Base-by-base conservation (phyloP, 2,329 filamentous ascomycete genomes). In the Tolypocladium guangdongense region DNA sequence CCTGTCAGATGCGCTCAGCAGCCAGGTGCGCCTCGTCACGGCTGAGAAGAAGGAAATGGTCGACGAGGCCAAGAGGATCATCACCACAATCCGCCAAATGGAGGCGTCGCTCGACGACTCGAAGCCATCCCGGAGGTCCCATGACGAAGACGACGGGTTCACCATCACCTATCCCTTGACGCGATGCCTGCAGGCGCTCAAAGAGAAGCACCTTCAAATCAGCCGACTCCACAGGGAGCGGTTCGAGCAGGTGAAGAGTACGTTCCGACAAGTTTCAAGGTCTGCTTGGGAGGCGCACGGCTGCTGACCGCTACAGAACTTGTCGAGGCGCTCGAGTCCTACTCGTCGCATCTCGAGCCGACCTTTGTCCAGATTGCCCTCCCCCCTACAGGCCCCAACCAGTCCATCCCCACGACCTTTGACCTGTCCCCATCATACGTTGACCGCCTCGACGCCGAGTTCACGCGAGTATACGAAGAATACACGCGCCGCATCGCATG, bases 221-320 rank as follows among this genome's bases (percentile, higher is more conserved):
- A 83, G 82, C 71, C 88, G 87, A 66, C 74, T 93, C 55, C 91
- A 99, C 70, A 86, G 84, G 58, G 91, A 97, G 71, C 86, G 93
- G 56, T 96, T 90, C 63, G 91, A 96, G 66, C 90, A 97, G 75
- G 90, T 97, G 55, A 92, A 89, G 72, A 96, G 90, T 95, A 74
- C 62, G 86, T 71, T 22, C 22, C 16, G 14, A 30, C 16, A 18
- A 7, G 7, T 1, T 7, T 12, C 43, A 4, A 12, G 7, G 16
- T 30, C 24, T 16, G 41, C 16, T 11, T 2, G 2, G 14, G 16
- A 12, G 10, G 18, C 10, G 18, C 16, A 22, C 10, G 14, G 11
- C 33, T 49, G 38, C 38, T 36, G 45, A 52, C 32, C 20, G 14
- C 20, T n/a, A 22, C 53, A 95, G 90, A 96, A 77, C 86, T 99